Evolutionary conservation across 345 rosid genomes (phyloP), one percentile per base, ranked within the genome.

Genomic region (Mallotus nudiflorus): DNA sequence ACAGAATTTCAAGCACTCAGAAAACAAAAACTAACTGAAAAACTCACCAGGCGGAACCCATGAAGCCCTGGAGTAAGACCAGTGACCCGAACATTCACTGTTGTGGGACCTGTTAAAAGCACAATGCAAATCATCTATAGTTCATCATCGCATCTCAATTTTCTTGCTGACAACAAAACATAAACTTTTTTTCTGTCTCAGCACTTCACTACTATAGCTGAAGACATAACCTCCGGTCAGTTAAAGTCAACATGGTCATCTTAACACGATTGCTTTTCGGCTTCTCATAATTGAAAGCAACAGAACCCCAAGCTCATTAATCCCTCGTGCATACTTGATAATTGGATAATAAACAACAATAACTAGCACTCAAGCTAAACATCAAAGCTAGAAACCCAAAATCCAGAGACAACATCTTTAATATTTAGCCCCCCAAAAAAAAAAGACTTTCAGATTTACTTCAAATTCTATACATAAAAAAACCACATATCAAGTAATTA

Each of bases 11-110:
- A 64, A 60, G 72, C 53, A 24, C 61, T 68, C 4, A 37, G 33
- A 63, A 16, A 29, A 74, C 33, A 65, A 50, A 58, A 19, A 56
- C 57, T 57, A 33, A 67, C 75, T 33, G 25, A 72, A 75, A 50
- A 22, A 65, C 88, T 83, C 75, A 92, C 99, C 3, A 95, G 83
- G 78, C 91, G 97, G 78, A 91, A 91, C 11, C 96, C 97, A 75
- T 89, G 97, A 72, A 49, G 90, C 60, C 97, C 97, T 29, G 97
- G 97, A 69, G 96, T 72, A 57, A 95, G 97, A 28, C 97, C 99
- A 4, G 91, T 82, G 63, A 95, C 64, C 39, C 92, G 89, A 82
- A 85, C 96, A 68, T 80, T 95, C 73, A 95, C 99, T 18, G 90
- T 86, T 6, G 99, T 92, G 19, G 99, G 89, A 73, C 99, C 99